Percentiles rank a stretch among this genome's conserved stretches.
These are phyloP conservation scores for Globisporangium sylvaticum DNA, from an alignment of 352 stramenopile species.

Conservation along the genomic window DNA sequence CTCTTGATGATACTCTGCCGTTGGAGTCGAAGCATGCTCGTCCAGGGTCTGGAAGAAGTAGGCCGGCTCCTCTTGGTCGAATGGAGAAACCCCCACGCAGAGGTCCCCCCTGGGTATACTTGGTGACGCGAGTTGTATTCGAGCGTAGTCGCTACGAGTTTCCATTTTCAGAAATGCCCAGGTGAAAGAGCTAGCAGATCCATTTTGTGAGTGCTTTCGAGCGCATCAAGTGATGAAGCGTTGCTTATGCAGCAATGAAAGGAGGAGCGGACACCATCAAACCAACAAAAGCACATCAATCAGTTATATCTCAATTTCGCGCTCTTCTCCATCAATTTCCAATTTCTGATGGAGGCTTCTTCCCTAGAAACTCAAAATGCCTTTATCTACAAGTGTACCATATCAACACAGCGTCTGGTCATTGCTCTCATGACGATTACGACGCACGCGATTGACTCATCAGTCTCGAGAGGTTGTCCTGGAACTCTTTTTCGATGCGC, in stretches of 20 bases:
- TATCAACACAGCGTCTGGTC: neutral
- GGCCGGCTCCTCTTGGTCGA: neutral
- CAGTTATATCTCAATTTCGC: neutral
- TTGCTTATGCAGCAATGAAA: too few relatives aligned
- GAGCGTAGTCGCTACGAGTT: neutral
- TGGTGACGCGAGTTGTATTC: neutral
- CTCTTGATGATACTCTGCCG: neutral
- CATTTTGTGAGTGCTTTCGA: too few relatives aligned
- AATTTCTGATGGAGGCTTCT: neutral
- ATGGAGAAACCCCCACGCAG: neutral
- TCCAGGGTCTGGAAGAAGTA: neutral
- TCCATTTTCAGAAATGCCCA: constrained; percentile 1
- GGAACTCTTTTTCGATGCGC: constrained; percentile 36
- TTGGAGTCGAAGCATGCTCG: neutral
- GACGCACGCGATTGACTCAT: constrained; percentile 16
- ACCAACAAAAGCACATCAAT: constrained; percentile 3
- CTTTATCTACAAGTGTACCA: neutral
- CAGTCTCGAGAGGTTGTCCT: constrained; percentile 31
- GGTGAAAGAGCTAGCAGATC: neutral
- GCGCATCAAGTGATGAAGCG: neutral
- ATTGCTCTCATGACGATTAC: neutral
- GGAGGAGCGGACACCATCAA: neutral
- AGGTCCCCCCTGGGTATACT: too few relatives aligned
- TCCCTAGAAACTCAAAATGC: neutral
- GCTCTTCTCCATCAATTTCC: constrained; percentile 10